Base-by-base conservation (phyloP, 2,329 filamentous ascomycete species). In the Laburnicola sp. region DNA sequence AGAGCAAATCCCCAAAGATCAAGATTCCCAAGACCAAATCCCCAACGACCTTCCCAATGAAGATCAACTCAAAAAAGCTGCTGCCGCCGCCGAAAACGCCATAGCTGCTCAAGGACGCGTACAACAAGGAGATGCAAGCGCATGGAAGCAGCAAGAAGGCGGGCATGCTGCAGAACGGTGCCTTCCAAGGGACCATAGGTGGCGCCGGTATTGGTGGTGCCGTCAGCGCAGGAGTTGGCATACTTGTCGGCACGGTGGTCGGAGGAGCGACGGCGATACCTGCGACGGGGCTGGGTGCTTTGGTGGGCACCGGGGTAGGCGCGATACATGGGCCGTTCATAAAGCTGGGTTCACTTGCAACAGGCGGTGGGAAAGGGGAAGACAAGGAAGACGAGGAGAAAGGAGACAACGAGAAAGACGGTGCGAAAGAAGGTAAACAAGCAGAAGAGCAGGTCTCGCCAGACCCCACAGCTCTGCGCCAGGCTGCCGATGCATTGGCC, bases 191-290 rank as follows among this genome's bases (percentile, higher is more conserved):
- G 1, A 65, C 66, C 1, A 61, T 69, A 9, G 75, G 72, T 5
- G 75, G 75, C 2, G 75, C 70, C 0, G 75, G 75, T 0, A 76
- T 77, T 21, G 75, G 75, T 0, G 70, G 67, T 11, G 74, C 72
- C 6, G 71, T 75, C 2, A 70, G 70, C 1, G 63, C 73, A 21
- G 75, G 75, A 0, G 49, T 77, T 16, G 75, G 75, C 0, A 74
- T 74, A 0, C 68, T 75, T 0, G 72, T 77, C 0, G 75, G 75
- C 0, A 74, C 73, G 9, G 36, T 76, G 10, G 71, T 75, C 0
- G 74, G 74, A 2, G 66, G 63, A 0, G 64, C 76, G n/a, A 69
- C 70, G 21, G 67, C 71, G 5, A 65, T 76, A 46, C 74, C 74
- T 3, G 69, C 69, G 8, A 73, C 73, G 34, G 71, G 65, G 10